Conservation (phyloP, 2,329 filamentous ascomycete genomes). For the Colletotrichum orchidophilum region DNA sequence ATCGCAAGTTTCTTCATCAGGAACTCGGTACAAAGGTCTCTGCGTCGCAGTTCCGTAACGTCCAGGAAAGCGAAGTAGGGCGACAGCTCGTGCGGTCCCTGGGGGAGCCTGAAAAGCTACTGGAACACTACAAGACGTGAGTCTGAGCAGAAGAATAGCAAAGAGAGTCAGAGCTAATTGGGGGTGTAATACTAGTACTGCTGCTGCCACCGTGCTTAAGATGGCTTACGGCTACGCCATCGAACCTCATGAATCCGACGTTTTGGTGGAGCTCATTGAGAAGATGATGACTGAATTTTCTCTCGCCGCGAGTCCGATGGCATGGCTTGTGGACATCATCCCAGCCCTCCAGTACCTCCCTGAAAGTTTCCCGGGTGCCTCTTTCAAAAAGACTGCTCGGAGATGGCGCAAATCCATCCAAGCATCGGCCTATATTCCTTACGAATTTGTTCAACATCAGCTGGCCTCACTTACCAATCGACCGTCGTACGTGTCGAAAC, state of each 20-base stretch:
- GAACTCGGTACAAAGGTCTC: slow-evolving; percentile 41
- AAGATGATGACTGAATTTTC: slow-evolving; percentile 42
- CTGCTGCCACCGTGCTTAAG: slow-evolving; percentile 18
- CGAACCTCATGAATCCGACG: slow-evolving; percentile 41
- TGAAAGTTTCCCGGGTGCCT: slow-evolving; percentile 40
- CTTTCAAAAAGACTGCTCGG: slow-evolving; percentile 42
- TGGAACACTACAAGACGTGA: slow-evolving; percentile 33
- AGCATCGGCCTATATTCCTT: slow-evolving; percentile 39
- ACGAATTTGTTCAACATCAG: slow-evolving; percentile 42
- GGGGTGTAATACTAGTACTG: neutral
- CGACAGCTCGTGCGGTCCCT: slow-evolving; percentile 23
- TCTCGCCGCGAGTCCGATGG: slow-evolving; percentile 39
- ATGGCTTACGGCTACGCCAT: slow-evolving; percentile 38
- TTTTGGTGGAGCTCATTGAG: slow-evolving; percentile 42
- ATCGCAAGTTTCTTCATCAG: slow-evolving; percentile 40
- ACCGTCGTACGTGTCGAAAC: slow-evolving; percentile 41
- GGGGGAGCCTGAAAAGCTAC: slow-evolving; percentile 19
- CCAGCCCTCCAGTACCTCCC: slow-evolving; percentile 44
- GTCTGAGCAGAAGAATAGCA: neutral
- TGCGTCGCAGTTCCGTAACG: slow-evolving; percentile 32
- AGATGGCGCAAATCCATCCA: slow-evolving; percentile 38
- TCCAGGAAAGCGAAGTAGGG: slow-evolving; percentile 25
- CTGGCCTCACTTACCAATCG: slow-evolving; percentile 35
- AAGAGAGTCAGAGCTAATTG: neutral
- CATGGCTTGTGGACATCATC: slow-evolving; percentile 46